These are phyloP conservation scores for Leptographium flavum DNA, from an alignment of 2,329 filamentous ascomycete genomes.

Conservation along the genomic window DNA sequence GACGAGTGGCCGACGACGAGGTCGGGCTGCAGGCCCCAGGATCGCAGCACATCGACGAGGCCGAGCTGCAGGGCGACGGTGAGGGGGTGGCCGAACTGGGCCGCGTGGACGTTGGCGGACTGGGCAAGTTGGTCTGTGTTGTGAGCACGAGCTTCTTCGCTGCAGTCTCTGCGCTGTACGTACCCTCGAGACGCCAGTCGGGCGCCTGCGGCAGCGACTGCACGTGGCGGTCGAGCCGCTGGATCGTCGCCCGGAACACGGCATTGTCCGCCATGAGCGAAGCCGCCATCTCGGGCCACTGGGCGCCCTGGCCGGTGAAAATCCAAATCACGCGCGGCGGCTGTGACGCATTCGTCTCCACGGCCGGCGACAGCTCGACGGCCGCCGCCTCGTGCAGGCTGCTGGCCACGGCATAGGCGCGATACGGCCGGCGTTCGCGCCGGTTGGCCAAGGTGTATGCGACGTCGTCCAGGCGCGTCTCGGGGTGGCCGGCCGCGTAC, in stretches of 20 bases:
- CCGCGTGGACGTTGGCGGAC: slow-evolving; percentile 16
- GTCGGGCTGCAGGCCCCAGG: slow-evolving; percentile 21
- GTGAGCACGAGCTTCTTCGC: too few species aligned
- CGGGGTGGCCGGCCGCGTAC: neutral
- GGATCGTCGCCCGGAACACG: too few species aligned
- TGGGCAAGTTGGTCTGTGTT: too few species aligned
- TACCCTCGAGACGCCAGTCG: too few species aligned
- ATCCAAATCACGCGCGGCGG: neutral
- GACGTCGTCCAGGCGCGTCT: neutral
- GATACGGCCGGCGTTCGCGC: neutral
- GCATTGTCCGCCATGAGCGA: slow-evolving; percentile 7
- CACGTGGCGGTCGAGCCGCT: too few species aligned
- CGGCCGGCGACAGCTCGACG: neutral
- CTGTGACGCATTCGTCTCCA: neutral
- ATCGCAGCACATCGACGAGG: slow-evolving; percentile 20
- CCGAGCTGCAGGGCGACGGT: slow-evolving; percentile 25
- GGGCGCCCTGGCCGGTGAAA: slow-evolving; percentile 10
- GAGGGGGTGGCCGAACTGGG: slow-evolving; percentile 26
- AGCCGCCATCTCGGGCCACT: slow-evolving; percentile 16
- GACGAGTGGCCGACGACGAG: slow-evolving; percentile 26
- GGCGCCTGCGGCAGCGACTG: too few species aligned
- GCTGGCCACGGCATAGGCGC: neutral
- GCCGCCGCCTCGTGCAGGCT: neutral
- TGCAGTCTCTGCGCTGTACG: too few species aligned
- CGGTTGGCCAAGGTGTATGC: neutral